Evolutionary conservation across 2,329 filamentous ascomycete species (phyloP), one percentile per base, ranked within the genome.

Genomic region (Cercospora nicotianae): DNA sequence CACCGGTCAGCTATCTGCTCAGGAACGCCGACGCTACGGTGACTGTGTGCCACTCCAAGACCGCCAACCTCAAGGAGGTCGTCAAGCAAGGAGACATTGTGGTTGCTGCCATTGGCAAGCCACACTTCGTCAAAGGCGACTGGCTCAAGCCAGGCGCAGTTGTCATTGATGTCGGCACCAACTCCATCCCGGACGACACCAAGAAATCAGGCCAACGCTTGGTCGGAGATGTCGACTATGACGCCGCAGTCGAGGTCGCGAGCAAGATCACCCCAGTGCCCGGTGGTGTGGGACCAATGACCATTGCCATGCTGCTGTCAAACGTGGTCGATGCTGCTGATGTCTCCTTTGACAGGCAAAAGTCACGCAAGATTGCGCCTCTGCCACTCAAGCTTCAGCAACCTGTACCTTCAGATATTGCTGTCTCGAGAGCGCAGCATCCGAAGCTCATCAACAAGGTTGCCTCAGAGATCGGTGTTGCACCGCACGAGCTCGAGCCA

Each of bases 201-300:
- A 97, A 91, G 84, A 97, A 97, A 84, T 96, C 93, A 12, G 95
- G 95, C 36, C 88, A 95, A 79, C 89, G 94, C 72, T 87, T 99
- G 23, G 94, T 98, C 6, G 95, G 95, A 68, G 95, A 99, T 79
- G 95, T 99, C 51, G 93, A 99, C 76, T 98, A 89, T 75, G 93
- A 93, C 62, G 89, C 91, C 53, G 94, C 94, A 16, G 86, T 86
- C 16, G 85, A 96, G 78, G 91, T 97, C 51, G 95, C 94, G 20
- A 97, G 94, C 2, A 87, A 91, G 76, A 97, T 99, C 77, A 99
- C 95, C 2, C 95, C 95, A 1, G 95, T 99, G 2, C 95, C 95
- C 1, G 95, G 95, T 66, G 95, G 95, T 80, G 95, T 99, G 67
- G 95, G 95, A 0, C 95, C 95, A 61, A 99, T 99, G 95, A 99